These are phyloP conservation scores for Bertia moriformis DNA, from an alignment of 2,329 filamentous ascomycete species.

Conservation along the genomic window DNA sequence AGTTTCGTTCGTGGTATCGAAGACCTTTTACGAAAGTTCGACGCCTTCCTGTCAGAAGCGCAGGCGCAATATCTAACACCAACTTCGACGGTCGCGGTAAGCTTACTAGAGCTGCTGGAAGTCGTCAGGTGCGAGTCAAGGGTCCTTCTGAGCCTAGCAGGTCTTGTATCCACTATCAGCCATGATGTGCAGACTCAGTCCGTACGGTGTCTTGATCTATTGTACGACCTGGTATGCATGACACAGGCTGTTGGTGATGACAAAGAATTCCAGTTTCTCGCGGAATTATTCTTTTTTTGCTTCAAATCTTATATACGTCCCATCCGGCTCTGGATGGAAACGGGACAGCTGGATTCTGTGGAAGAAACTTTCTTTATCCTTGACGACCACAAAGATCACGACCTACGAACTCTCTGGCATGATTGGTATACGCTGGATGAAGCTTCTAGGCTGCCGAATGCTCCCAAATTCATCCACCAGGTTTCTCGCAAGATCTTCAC, in stretches of 20 bases:
- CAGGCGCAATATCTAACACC: neutral
- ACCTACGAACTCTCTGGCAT: neutral
- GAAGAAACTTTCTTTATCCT: neutral
- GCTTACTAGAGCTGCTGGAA: neutral
- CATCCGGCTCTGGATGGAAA: constrained; percentile 1
- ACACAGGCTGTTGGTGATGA: neutral
- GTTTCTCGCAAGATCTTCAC: neutral
- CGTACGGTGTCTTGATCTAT: neutral
- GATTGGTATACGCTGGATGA: neutral
- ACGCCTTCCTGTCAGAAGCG: neutral
- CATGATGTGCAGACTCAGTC: neutral
- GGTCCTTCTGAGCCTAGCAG: neutral
- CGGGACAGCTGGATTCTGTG: neutral
- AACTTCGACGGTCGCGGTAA: neutral
- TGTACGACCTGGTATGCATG: neutral
- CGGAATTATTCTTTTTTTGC: neutral
- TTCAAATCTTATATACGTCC: neutral
- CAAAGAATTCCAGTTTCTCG: neutral
- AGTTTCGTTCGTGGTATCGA: neutral
- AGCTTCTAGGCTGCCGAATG: neutral
- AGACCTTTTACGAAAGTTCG: neutral
- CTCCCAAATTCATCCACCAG: neutral
- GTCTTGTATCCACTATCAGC: neutral
- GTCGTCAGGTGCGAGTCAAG: neutral
- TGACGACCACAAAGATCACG: neutral